A percentile compares a stretch with the other conserved stretches of the same genome.
These are phyloP conservation scores for Salix exigua DNA, from an alignment of 345 rosid genomes.

Conservation along the genomic window DNA sequence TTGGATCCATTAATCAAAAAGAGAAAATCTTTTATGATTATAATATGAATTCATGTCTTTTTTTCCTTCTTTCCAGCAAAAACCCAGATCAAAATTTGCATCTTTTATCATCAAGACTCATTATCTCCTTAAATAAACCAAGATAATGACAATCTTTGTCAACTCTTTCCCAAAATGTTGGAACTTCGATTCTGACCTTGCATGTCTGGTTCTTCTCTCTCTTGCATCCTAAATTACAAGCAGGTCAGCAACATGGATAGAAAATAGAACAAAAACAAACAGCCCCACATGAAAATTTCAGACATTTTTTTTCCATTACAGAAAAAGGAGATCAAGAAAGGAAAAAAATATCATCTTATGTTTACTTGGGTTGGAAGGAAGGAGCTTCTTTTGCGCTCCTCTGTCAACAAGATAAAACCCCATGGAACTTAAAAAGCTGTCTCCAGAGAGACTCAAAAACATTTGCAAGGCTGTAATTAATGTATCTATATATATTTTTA, in stretches of 20 bases:
- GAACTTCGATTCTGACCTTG: conserved; percentile 13
- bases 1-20: conserved; percentile 16
- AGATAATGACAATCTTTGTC: neutral
- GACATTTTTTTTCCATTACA: neutral
- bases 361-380: conserved; percentile 36
- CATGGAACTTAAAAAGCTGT: conserved; percentile 6
- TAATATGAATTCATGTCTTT: neutral
- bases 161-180: conserved; percentile 5
- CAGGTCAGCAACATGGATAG: conserved; percentile 15
- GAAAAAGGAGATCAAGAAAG: neutral
- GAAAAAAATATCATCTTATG: neutral
- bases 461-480: conserved; percentile 12
- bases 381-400: conserved; percentile 20
- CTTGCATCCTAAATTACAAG: conserved; percentile 16
- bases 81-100: conserved; percentile 42
- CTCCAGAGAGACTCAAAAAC: neutral
- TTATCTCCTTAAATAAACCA: neutral
- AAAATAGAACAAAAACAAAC: neutral
- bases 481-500: neutral
- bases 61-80: conserved; percentile 22
- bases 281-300: neutral
- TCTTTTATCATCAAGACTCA: conserved; percentile 6
- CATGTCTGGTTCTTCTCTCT: conserved; percentile 10
- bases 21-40: neutral
- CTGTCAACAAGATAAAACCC: conserved; percentile 25